phyloP scores from a whole-genome alignment of 2,329 filamentous ascomycete species.

The Sclerotinia subarctica region DNA sequence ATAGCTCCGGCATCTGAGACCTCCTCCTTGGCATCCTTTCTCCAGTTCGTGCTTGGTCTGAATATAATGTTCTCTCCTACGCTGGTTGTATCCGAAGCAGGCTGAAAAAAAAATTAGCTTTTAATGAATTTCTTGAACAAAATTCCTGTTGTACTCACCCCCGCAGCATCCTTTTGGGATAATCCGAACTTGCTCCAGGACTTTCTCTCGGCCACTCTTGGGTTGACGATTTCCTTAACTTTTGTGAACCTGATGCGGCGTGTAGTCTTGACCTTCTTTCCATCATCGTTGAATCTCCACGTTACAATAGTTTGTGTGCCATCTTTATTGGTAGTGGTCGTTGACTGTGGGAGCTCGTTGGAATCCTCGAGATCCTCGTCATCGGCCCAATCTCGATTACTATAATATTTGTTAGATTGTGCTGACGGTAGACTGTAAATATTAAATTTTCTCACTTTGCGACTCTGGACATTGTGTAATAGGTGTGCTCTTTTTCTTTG shows the following conservation, averaged over 20 bases:
- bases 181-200: slow-evolving; percentile 89
- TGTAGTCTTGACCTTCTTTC: slow-evolving; percentile 95
- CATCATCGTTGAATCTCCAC: slow-evolving; percentile 85
- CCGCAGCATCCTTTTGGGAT: slow-evolving; percentile 78
- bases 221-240: slow-evolving; percentile 92
- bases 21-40: slow-evolving; percentile 81
- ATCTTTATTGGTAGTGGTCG: slow-evolving; percentile 95
- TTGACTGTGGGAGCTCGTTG: slow-evolving; percentile 72
- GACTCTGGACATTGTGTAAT: slow-evolving; percentile 44
- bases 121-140: not conserved
- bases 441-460: slow-evolving; percentile 42
- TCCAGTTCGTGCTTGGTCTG: slow-evolving; percentile 90
- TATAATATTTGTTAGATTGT: slow-evolving; percentile 29
- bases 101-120: slow-evolving; percentile 18
- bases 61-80: slow-evolving; percentile 91
- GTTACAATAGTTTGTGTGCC: slow-evolving; percentile 94
- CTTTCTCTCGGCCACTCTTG: slow-evolving; percentile 91
- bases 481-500: slow-evolving; percentile 8
- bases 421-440: slow-evolving; percentile 8
- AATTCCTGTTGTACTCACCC: slow-evolving; percentile 43
- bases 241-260: slow-evolving; percentile 91
- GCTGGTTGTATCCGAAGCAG: slow-evolving; percentile 25
- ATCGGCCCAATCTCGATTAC: slow-evolving; percentile 79
- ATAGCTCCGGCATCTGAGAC: slow-evolving; percentile 70
- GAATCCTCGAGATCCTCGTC: slow-evolving; percentile 70